Evolutionary conservation across 2,329 filamentous ascomycete genomes (phyloP).

Genomic region (Periconia macrospinosa): DNA sequence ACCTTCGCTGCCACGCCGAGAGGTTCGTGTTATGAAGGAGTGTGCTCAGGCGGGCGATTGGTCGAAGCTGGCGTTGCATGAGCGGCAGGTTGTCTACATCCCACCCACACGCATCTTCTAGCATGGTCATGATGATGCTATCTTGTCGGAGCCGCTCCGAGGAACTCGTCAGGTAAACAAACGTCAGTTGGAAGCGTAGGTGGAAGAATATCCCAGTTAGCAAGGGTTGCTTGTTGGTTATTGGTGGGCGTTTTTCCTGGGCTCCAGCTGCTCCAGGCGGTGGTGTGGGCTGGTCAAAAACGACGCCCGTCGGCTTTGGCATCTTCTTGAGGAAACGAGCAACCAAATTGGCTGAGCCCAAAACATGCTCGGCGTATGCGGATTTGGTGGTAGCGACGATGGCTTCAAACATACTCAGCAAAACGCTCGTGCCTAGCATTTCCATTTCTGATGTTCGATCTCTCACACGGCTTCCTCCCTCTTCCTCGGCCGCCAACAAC

Average conservation of each 20-base stretch:
- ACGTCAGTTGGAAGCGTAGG: slow-evolving; percentile 17
- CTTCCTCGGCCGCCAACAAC: slow-evolving; percentile 5
- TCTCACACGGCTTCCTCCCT: background rate
- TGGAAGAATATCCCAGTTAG: slow-evolving; percentile 18
- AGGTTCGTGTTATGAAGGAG: background rate
- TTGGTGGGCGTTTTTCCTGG: background rate
- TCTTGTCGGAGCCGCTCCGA: slow-evolving; percentile 3
- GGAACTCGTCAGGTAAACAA: slow-evolving; percentile 10
- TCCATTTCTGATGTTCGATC: slow-evolving; percentile 3
- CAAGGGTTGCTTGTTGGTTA: slow-evolving; percentile 5
- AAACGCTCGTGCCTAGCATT: slow-evolving; percentile 23
- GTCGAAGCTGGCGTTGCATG: slow-evolving; percentile 4
- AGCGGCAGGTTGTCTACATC: slow-evolving; percentile 2
- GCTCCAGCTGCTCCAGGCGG: background rate
- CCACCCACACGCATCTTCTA: slow-evolving; percentile 5
- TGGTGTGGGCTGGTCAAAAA: background rate
- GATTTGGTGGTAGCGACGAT: slow-evolving; percentile 17
- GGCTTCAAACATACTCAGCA: slow-evolving; percentile 23
- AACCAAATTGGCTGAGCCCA: slow-evolving; percentile 22
- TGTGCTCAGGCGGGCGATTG: background rate
- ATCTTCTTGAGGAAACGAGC: slow-evolving; percentile 7
- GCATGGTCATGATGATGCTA: slow-evolving; percentile 1
- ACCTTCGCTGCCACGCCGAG: background rate
- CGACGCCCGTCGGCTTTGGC: background rate
- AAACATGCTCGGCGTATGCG: slow-evolving; percentile 18